phyloP scores from a whole-genome alignment of 1,139 yeast genomes.

The Suhomyces terraborum region DNA sequence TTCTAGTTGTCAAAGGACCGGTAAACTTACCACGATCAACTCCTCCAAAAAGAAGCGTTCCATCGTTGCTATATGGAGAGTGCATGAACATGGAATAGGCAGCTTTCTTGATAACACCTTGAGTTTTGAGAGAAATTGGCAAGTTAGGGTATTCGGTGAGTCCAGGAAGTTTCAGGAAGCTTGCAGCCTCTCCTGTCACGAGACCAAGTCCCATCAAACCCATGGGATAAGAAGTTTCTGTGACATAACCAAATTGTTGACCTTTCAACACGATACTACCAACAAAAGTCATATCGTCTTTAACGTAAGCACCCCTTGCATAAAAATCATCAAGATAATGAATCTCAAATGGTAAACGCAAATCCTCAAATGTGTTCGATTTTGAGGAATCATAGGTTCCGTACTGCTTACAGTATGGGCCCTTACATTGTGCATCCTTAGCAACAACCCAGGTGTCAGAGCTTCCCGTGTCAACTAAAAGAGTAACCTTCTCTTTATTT shows the following conservation, averaged over 20 bases:
- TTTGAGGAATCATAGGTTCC: constrained; percentile 16
- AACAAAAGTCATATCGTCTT: constrained; percentile 19
- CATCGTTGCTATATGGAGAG: constrained; percentile 13
- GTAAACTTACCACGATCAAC: constrained; percentile 22
- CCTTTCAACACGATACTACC: constrained; percentile 17
- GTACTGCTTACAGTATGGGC: constrained; percentile 14
- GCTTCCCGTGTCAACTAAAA: constrained; percentile 24
- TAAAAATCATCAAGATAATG: constrained; percentile 19
- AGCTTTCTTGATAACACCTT: constrained; percentile 23
- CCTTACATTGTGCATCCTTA: constrained; percentile 27
- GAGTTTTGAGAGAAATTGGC: constrained; percentile 23
- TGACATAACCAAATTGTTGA: constrained; percentile 23
- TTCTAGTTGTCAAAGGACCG: constrained; percentile 19
- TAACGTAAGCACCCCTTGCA: constrained; percentile 22
- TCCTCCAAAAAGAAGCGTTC: constrained; percentile 25
- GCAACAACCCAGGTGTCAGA: constrained; percentile 26
- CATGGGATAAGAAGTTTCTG: constrained; percentile 14
- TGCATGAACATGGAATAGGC: constrained; percentile 28
- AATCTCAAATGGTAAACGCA: constrained; percentile 14
- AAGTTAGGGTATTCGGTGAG: constrained; percentile 20
- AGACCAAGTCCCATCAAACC: constrained; percentile 45
- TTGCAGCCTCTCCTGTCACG: constrained; percentile 1
- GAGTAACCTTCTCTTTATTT: constrained; percentile 13
- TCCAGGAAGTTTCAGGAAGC: neutral
- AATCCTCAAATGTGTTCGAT: constrained; percentile 12